Percentiles rank a stretch among this genome's conserved stretches.
Conservation (phyloP, 1,139 yeast genomes). For the Hemisphaericaspora lyxosophila region DNA sequence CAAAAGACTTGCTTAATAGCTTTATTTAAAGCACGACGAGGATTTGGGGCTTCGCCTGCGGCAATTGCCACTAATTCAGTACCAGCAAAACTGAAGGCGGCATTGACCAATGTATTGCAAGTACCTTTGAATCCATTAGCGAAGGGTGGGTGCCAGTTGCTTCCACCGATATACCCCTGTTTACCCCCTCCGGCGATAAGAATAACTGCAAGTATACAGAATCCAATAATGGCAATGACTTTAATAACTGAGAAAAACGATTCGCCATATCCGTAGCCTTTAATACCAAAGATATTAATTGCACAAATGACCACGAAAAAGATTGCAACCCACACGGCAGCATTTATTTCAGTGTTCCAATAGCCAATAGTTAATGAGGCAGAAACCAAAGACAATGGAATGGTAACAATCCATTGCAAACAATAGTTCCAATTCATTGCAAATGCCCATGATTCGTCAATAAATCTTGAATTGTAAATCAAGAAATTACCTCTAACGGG, state of each 20-base stretch:
- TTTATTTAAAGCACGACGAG: slow-evolving; percentile 37
- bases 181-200: slow-evolving; percentile 43
- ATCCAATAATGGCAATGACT: slow-evolving; percentile 40
- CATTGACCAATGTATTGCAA: slow-evolving; percentile 41
- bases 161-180: slow-evolving; percentile 39
- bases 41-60: slow-evolving; percentile 43
- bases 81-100: slow-evolving; percentile 44
- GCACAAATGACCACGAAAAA: slow-evolving; percentile 36
- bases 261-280: slow-evolving; percentile 48
- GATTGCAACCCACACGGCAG: slow-evolving; percentile 41
- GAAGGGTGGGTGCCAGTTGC: slow-evolving; percentile 42
- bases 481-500: slow-evolving; percentile 45
- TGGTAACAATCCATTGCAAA: slow-evolving; percentile 36
- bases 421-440: slow-evolving; percentile 48
- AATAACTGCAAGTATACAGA: slow-evolving; percentile 40
- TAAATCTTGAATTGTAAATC: slow-evolving; percentile 39
- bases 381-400: slow-evolving; percentile 40
- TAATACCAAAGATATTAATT: slow-evolving; percentile 43
- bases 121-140: slow-evolving; percentile 46
- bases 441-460: slow-evolving; percentile 43
- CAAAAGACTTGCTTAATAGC: slow-evolving; percentile 48
- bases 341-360: slow-evolving; percentile 37
- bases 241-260: slow-evolving; percentile 39
- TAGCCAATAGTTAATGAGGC: slow-evolving; percentile 42
- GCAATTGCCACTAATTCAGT: slow-evolving; percentile 44